phyloP scores from a whole-genome alignment of 148 eudicot genomes.

The Rhododendron henanense region DNA sequence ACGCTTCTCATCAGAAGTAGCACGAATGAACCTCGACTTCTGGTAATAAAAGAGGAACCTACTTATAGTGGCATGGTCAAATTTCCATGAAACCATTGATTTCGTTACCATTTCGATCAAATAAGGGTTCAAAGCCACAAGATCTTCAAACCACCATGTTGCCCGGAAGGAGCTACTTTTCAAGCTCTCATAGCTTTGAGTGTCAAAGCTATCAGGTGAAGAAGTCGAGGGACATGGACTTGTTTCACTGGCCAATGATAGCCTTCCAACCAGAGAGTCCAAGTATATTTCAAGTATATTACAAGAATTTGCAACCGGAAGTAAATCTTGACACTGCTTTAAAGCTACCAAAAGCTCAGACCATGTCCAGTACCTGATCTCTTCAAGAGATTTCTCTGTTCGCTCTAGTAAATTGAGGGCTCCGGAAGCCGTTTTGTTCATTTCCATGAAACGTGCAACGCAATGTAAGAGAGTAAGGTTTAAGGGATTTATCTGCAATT shows the following conservation, averaged over 20 bases:
- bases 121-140: constrained; percentile 28
- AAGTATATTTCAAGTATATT: constrained; percentile 39
- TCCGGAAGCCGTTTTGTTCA: constrained; percentile 35
- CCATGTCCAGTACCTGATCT: constrained; percentile 62
- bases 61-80: constrained; percentile 45
- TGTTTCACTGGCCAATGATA: constrained; percentile 46
- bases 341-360: constrained; percentile 56
- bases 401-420: constrained; percentile 41
- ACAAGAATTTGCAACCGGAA: constrained; percentile 18
- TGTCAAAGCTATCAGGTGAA: constrained; percentile 66
- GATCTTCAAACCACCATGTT: constrained; percentile 82
- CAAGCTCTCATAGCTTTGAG: constrained; percentile 62
- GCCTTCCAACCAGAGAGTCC: constrained; percentile 49
- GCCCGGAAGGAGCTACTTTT: constrained; percentile 37
- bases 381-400: constrained; percentile 47
- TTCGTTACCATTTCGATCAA: constrained; percentile 30
- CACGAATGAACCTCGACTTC: constrained; percentile 37
- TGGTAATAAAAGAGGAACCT: constrained; percentile 70
- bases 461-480: constrained; percentile 35
- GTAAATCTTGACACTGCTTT: constrained; percentile 41
- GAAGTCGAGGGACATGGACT: constrained; percentile 60
- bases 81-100: constrained; percentile 41
- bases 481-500: constrained; percentile 31
- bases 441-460: constrained; percentile 60
- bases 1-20: constrained; percentile 38